Base-by-base conservation (phyloP, 371 early-diverging fungal genomes). In the Mucor sp. region DNA sequence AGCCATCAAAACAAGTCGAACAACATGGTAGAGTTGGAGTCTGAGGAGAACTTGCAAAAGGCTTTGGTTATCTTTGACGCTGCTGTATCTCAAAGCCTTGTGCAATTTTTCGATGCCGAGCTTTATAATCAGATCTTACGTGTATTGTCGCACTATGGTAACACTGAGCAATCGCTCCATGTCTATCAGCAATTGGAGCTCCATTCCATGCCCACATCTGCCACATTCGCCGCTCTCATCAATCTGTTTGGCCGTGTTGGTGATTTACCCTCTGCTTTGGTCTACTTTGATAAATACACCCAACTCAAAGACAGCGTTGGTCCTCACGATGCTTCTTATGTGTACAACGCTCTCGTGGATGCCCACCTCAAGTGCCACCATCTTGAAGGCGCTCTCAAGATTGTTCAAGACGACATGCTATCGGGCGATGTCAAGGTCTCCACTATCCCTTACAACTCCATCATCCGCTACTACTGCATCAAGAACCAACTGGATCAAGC, bases 141-240 rank as follows among this genome's bases (percentile, higher is more conserved):
- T 32, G 78, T 83, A 11, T 66, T 85, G n/a, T 81, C 83, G 23
- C 79, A 77, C 35, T 77, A 81, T 69, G 83, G 84, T 11, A 75
- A 80, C 58, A 76, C 74, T 0, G 65, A 64, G 9, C 74, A 81
- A 60, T 77, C 79, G 8, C 66, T 76, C 11, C 59, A 66, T 53
- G 74, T 85, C 8, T 84, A 80, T 68, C 59, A 56, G 25, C 62
- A 70, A 62, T 35, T 65, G 15, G 69, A 78, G 5, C 74, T 73
- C 6, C 55, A 71, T 1, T 69, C 76, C 9, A 48, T 58, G 0
- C 77, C 82, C 33, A 79, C 72, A 11, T 67, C 83, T 6, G 78
- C 74, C 23, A 85, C 86, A 3, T 85, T 71, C 75, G 82, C 84
- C 30, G 82, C 82, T 12, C 71, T 85, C 35, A 81, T 85, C 50